Evolutionary conservation across 306 rosid genomes (phyloP), one percentile per base, ranked within the genome.

Genomic region (Casuarina glauca): DNA sequence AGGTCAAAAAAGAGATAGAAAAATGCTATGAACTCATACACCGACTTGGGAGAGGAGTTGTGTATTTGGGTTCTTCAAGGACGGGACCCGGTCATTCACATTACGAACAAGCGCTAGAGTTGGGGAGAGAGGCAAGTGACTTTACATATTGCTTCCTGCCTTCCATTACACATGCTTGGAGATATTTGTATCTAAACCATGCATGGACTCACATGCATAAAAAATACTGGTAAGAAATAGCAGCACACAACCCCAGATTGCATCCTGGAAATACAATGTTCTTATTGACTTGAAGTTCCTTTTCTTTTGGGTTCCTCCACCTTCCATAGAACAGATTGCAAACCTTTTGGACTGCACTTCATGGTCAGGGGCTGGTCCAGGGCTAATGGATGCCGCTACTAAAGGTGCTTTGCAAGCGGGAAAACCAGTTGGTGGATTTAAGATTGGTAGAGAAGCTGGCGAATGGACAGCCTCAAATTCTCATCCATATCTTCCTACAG

Each of bases 341-440:
- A 87, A 75, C 60, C 97, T 95, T 80, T 76, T 95, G 90, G 89
- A 87, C 55, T 91, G 97, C 82, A 92, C 98, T 62, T 75, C 98
- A 12, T 95, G 98, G 98, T 78, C 93, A 35, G 97, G 97, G 64
- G 97, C 79, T 36, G 98, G 98, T 79, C 98, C 98, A 2, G 97
- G 98, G 61, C 77, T 95, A 46, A 95, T 95, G 98, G 97, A 92
- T 62, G 98, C 98, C 39, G 97, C 88, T 67, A 87, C 91, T 26
- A 88, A 92, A 85, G 97, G 98, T 81, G 96, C 93, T 72, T 49
- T 92, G 74, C 82, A 74, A 74, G 97, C 89, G 17, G 93, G 93
- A 75, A 94, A 90, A 67, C 86, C 87, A 0, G 95, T 92, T 50
- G 98, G 95, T 12, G 98, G 97, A 19, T 89, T 92, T 78, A 95